Percentiles rank a stretch among this genome's conserved stretches.
Conservation (phyloP, 495 filamentous ascomycete species). For the Trypethelium eluteriae region DNA sequence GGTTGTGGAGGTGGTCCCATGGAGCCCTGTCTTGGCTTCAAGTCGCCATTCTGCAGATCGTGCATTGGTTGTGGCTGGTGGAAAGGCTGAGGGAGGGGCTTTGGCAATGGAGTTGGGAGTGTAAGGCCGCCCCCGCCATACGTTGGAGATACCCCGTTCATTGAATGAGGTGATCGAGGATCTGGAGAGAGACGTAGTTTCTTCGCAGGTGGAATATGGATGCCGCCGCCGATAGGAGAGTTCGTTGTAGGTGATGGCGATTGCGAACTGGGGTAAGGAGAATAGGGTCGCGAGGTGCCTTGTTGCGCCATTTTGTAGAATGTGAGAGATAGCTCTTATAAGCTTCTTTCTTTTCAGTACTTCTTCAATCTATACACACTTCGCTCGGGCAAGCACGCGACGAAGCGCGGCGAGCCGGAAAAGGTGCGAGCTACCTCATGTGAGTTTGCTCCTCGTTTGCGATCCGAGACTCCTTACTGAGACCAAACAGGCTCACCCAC, state of each 20-base stretch:
- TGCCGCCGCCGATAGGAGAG: constrained; percentile 21
- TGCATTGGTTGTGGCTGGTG: constrained; percentile 23
- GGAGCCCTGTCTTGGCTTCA: constrained; percentile 40
- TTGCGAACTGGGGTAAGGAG: constrained; percentile 1
- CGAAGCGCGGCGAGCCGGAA: constrained; percentile 5
- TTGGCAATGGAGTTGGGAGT: constrained; percentile 1
- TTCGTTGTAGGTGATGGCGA: constrained; percentile 27
- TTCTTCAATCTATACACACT: neutral
- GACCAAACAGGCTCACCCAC: neutral
- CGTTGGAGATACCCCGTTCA: constrained; percentile 24
- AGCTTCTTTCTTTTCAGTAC: neutral
- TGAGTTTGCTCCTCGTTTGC: constrained; percentile 3
- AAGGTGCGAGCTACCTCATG: constrained; percentile 9
- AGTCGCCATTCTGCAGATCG: constrained; percentile 28
- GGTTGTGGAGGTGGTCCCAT: constrained; percentile 82
- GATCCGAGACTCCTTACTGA: neutral
- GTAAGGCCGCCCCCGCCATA: neutral
- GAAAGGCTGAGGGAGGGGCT: constrained; percentile 25
- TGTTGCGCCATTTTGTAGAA: neutral
- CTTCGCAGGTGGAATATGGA: constrained; percentile 52
- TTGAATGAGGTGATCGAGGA: constrained; percentile 42
- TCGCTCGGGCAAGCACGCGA: constrained; percentile 1
- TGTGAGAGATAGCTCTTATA: neutral
- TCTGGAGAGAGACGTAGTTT: constrained; percentile 62
- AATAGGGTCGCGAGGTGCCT: constrained; percentile 4